phyloP scores from a whole-genome alignment of 1,139 yeast species.

The Pichia norvegensis region DNA sequence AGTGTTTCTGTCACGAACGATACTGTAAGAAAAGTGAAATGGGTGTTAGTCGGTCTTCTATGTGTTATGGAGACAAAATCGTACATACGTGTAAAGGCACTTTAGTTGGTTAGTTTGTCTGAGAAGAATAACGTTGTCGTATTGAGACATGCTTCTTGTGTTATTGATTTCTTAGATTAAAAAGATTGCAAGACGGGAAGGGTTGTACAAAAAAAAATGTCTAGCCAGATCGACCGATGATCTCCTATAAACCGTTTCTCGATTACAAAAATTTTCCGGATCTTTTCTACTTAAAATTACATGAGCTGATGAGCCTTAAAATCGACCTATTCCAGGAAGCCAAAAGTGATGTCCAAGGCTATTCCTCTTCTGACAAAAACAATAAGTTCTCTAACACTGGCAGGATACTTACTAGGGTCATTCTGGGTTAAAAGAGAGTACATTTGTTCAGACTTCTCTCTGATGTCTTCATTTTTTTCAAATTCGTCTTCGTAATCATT shows the following conservation, averaged over 20 bases:
- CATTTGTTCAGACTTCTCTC: constrained; percentile 12
- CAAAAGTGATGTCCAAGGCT: constrained; percentile 10
- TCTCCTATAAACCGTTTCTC: neutral
- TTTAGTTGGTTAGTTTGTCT: constrained; percentile 85
- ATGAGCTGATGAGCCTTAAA: no score
- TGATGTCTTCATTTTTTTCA: constrained; percentile 8
- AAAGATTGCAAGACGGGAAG: neutral
- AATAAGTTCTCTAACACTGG: neutral
- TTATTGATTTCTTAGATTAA: neutral
- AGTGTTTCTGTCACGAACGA: constrained; percentile 75
- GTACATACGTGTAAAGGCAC: constrained; percentile 64
- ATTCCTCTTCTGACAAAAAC: constrained; percentile 5
- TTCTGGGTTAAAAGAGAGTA: constrained; percentile 10
- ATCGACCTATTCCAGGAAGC: constrained; percentile 6
- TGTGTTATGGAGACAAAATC: constrained; percentile 3
- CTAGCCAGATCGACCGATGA: neutral
- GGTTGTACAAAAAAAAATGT: neutral
- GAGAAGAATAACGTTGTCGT: constrained; percentile 54
- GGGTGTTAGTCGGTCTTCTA: neutral
- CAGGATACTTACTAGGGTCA: neutral
- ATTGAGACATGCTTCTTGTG: constrained; percentile 14
- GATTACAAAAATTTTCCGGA: no score
- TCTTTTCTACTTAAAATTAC: no score
- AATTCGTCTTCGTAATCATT: constrained; percentile 19
- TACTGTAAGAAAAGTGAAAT: constrained; percentile 27